These are phyloP conservation scores for Tagetes patula DNA, from an alignment of 129 eudicot species.

Conservation along the genomic window DNA sequence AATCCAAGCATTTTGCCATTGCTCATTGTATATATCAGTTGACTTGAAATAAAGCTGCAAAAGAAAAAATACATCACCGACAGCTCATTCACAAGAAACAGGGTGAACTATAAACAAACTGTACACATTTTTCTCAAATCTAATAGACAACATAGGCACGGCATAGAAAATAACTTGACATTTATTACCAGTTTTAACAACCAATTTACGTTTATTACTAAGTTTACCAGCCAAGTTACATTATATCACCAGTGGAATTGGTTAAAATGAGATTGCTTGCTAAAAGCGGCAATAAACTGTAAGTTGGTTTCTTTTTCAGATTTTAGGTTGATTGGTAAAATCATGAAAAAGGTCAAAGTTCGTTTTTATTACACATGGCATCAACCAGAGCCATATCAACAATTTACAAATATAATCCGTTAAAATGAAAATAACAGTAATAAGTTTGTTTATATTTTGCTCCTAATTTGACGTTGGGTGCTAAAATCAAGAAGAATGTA, in stretches of 20 bases:
- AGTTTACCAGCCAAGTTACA: neutral
- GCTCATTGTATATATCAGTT: constrained; percentile 87
- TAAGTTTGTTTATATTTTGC: neutral
- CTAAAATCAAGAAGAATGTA: neutral
- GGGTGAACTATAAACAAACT: neutral
- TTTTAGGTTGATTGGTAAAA: neutral
- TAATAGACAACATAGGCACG: neutral
- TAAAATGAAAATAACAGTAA: neutral
- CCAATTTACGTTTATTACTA: neutral
- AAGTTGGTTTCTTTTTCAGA: neutral
- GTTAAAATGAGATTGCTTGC: neutral
- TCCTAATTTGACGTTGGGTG: neutral
- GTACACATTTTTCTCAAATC: neutral
- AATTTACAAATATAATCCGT: neutral
- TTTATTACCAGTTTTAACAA: neutral
- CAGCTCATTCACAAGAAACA: neutral
- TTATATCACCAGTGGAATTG: neutral
- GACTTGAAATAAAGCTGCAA: constrained; percentile 91
- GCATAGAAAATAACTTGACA: neutral
- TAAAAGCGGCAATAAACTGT: neutral
- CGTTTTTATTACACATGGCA: neutral
- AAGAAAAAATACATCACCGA: constrained; percentile 8
- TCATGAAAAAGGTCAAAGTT: neutral
- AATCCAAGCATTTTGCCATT: constrained; percentile 97
- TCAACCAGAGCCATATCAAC: neutral